Evolutionary conservation across 1,139 yeast genomes (phyloP).

Genomic region (Geotrichum reessii): DNA sequence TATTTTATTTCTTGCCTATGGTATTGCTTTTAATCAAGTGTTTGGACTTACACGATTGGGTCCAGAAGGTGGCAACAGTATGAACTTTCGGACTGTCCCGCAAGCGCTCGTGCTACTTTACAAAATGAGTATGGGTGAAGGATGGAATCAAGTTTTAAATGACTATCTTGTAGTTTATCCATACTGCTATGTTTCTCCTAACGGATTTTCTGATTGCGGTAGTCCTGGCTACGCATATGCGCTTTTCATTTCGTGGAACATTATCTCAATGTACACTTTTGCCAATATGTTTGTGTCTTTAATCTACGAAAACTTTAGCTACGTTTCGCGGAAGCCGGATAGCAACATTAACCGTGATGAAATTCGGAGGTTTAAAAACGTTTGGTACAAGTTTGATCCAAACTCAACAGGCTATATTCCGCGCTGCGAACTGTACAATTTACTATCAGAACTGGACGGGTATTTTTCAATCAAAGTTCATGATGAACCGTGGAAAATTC

Average conservation of each 20-base stretch:
- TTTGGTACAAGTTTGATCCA: slow-evolving; percentile 78
- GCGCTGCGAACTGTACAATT: neutral
- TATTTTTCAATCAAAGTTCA: slow-evolving; percentile 54
- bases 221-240: slow-evolving; percentile 65
- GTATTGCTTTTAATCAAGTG: slow-evolving; percentile 87
- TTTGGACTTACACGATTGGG: slow-evolving; percentile 86
- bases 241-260: slow-evolving; percentile 81
- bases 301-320: slow-evolving; percentile 85
- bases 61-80: slow-evolving; percentile 61
- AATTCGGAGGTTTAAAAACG: slow-evolving; percentile 61
- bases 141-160: slow-evolving; percentile 80
- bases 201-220: slow-evolving; percentile 69
- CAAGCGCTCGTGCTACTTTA: slow-evolving; percentile 73
- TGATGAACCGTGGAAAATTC: slow-evolving; percentile 31
- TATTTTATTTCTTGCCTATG: slow-evolving; percentile 74
- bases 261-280: slow-evolving; percentile 88
- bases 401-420: slow-evolving; percentile 67
- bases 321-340: slow-evolving; percentile 48
- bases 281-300: slow-evolving; percentile 90
- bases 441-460: slow-evolving; percentile 54
- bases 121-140: slow-evolving; percentile 90
- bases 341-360: slow-evolving; percentile 61
- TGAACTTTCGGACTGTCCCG: slow-evolving; percentile 79
- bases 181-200: slow-evolving; percentile 48
- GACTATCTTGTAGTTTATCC: slow-evolving; percentile 67